These are phyloP conservation scores for Protomyces macrosporus DNA, from an alignment of 1,139 yeast species.

Conservation along the genomic window DNA sequence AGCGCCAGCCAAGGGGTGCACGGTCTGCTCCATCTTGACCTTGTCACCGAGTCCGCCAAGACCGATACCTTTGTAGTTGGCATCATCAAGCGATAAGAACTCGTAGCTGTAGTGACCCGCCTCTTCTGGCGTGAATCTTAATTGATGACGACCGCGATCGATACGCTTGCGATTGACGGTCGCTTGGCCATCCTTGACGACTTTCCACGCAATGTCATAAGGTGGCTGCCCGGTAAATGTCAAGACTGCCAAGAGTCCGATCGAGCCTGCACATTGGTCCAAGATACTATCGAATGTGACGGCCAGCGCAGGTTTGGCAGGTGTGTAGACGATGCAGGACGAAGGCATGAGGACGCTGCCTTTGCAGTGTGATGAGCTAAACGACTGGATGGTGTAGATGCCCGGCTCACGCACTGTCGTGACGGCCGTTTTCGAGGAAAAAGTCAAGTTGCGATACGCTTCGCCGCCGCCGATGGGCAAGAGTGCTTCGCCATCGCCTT, in stretches of 20 bases:
- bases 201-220: slow-evolving; percentile 60
- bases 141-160: slow-evolving; percentile 46
- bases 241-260: slow-evolving; percentile 71
- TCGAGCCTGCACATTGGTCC: slow-evolving; percentile 88
- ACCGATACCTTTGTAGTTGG: slow-evolving; percentile 37
- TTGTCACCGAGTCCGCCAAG: slow-evolving; percentile 35
- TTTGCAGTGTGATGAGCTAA: slow-evolving; percentile 57
- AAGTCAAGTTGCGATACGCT: slow-evolving; percentile 22
- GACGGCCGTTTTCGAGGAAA: slow-evolving; percentile 32
- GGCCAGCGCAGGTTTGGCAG: slow-evolving; percentile 47
- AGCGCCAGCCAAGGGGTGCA: slow-evolving; percentile 42
- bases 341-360: slow-evolving; percentile 53
- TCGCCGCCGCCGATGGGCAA: slow-evolving; percentile 9
- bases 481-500: background rate
- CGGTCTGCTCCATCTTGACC: slow-evolving; percentile 38
- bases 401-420: slow-evolving; percentile 44
- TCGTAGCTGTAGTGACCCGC: slow-evolving; percentile 78
- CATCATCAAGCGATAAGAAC: slow-evolving; percentile 47
- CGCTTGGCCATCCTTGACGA: slow-evolving; percentile 39
- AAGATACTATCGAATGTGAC: slow-evolving; percentile 49
- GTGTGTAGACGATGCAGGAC: slow-evolving; percentile 44
- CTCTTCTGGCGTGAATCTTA: slow-evolving; percentile 66
- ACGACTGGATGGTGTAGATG: slow-evolving; percentile 50
- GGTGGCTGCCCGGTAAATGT: slow-evolving; percentile 75
- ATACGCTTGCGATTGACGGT: slow-evolving; percentile 34